A percentile compares a stretch with the other conserved stretches of the same genome.
Evolutionary conservation across 148 eudicot species (phyloP).

Genomic region (Heliosperma pusillum): DNA sequence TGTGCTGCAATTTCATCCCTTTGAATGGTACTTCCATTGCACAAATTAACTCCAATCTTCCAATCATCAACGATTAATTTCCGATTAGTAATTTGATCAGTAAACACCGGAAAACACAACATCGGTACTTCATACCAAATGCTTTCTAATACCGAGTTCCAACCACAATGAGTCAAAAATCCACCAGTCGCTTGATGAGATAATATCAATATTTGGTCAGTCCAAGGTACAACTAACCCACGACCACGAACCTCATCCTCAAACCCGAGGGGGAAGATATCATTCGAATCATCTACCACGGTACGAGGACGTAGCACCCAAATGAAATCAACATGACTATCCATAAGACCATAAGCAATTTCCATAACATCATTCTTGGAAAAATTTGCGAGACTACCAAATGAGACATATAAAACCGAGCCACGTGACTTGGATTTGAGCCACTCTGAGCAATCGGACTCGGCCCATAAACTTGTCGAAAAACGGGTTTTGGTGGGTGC

Average conservation of each 20-base stretch:
- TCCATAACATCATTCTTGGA: conserved; percentile 37
- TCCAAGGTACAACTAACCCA: conserved; percentile 61
- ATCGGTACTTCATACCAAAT: conserved; percentile 56
- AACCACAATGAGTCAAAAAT: conserved; percentile 71
- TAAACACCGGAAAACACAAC: conserved; percentile 56
- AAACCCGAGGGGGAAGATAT: conserved; percentile 40
- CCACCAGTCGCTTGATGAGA: conserved; percentile 51
- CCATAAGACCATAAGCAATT: conserved; percentile 54
- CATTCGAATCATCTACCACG: conserved; percentile 17
- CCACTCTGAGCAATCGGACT: conserved; percentile 63
- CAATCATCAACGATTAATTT: conserved; percentile 72
- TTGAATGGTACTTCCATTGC: conserved; percentile 23
- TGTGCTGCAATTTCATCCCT: conserved; percentile 34
- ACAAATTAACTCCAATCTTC: conserved; percentile 59
- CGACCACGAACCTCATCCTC: conserved; percentile 35
- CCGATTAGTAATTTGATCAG: conserved; percentile 69
- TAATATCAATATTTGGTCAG: conserved; percentile 46
- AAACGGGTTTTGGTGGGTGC: conserved; percentile 33
- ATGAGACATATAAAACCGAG: conserved; percentile 66
- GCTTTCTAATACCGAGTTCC: conserved; percentile 74
- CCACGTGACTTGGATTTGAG: conserved; percentile 43
- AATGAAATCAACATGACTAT: conserved; percentile 45
- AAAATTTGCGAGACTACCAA: conserved; percentile 67
- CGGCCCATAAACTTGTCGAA: conserved; percentile 63
- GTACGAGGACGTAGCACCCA: conserved; percentile 62